phyloP scores from a whole-genome alignment of 345 rosid species.

The Populus ilicifolia region DNA sequence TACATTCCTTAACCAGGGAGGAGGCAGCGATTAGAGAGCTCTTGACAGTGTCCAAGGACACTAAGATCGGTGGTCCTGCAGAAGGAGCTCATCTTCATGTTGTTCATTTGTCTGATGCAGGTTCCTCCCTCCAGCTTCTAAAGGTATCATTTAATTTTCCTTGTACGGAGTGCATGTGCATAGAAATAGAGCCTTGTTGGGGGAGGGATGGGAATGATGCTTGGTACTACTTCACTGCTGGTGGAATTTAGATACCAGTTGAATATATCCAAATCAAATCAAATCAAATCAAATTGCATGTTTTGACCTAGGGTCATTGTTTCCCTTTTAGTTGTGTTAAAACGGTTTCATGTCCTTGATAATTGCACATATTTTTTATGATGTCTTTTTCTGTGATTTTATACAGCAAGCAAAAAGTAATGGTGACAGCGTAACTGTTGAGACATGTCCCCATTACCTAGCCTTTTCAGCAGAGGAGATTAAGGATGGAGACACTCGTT shows the following conservation, averaged over 20 bases:
- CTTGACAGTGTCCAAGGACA: constrained; percentile 59
- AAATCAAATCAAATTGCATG: background rate
- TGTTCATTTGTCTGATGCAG: constrained; percentile 86
- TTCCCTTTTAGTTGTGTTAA: background rate
- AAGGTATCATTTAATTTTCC: constrained; percentile 43
- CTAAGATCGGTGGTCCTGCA: constrained; percentile 64
- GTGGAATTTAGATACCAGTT: no score
- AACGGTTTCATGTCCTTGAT: background rate
- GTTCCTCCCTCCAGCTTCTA: constrained; percentile 67
- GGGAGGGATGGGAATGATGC: no score
- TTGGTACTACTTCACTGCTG: no score
- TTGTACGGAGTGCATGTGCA: background rate
- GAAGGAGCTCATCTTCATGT: constrained; percentile 96
- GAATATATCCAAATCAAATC: no score
- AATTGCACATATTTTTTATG: background rate
- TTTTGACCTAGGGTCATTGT: background rate
- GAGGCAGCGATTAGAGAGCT: constrained; percentile 79
- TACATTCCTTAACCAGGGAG: constrained; percentile 53
- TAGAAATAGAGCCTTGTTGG: no score
- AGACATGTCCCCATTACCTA: constrained; percentile 94
- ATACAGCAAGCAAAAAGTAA: constrained; percentile 64
- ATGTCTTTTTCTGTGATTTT: background rate
- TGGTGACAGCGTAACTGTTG: constrained; percentile 80
- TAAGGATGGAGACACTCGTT: constrained; percentile 84
- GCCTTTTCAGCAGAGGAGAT: constrained; percentile 97